These are phyloP conservation scores for Tolypocladium inflatum DNA, from an alignment of 2,329 filamentous ascomycete species.

Conservation along the genomic window DNA sequence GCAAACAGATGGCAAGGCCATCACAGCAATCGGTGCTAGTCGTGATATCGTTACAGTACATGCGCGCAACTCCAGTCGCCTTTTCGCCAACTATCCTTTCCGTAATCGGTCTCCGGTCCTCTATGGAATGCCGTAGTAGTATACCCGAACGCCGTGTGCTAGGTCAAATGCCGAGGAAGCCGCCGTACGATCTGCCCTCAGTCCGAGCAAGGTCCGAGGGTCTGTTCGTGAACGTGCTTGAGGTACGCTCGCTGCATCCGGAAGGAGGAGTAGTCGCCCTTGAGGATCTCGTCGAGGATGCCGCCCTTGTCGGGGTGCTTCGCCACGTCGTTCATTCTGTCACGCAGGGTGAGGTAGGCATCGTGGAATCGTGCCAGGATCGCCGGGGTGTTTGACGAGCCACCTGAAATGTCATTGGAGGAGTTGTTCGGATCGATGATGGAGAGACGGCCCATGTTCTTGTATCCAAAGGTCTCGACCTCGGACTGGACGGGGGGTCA, in stretches of 20 bases:
- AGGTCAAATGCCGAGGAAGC: not conserved
- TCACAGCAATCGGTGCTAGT: constrained; percentile 1
- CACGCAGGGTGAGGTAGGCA: constrained; percentile 47
- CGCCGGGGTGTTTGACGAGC: constrained; percentile 59
- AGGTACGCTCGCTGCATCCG: constrained; percentile 57
- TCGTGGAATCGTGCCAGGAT: constrained; percentile 63
- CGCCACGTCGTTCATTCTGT: constrained; percentile 46
- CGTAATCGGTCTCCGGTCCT: not conserved
- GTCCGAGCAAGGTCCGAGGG: constrained; percentile 22
- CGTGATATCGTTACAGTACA: constrained; percentile 9
- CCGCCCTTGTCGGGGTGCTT: constrained; percentile 16
- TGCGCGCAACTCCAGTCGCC: not conserved
- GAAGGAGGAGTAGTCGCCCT: constrained; percentile 72
- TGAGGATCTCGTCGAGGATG: constrained; percentile 63
- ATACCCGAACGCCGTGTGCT: constrained; percentile 2
- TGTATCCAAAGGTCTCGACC: constrained; percentile 40
- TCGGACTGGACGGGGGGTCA: constrained; percentile 22
- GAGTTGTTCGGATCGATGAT: constrained; percentile 88
- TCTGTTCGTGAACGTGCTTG: constrained; percentile 37
- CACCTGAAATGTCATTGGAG: constrained; percentile 82
- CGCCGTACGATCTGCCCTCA: constrained; percentile 6
- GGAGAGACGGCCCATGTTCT: constrained; percentile 59
- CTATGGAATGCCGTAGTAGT: not conserved
- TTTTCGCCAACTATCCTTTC: constrained; percentile 1
- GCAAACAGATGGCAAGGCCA: not conserved